Evolutionary conservation across 2,329 filamentous ascomycete genomes (phyloP).

Genomic region (Fulvia fulva): DNA sequence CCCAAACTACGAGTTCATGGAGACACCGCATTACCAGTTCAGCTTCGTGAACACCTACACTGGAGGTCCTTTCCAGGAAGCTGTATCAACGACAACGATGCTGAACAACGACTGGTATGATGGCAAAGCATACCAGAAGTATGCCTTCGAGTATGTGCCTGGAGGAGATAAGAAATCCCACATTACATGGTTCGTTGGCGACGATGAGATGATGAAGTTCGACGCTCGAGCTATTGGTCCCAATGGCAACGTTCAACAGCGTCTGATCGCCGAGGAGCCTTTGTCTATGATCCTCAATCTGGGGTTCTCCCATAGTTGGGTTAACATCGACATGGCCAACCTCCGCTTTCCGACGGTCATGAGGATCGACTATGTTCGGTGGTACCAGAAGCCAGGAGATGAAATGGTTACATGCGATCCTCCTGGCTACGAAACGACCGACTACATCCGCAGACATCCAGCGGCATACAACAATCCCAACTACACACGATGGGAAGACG

Average conservation of each 20-base stretch:
- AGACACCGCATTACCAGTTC: slow-evolving; percentile 47
- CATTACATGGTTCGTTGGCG: slow-evolving; percentile 53
- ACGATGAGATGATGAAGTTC: slow-evolving; percentile 49
- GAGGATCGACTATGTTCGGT: slow-evolving; percentile 53
- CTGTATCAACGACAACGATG: slow-evolving; percentile 52
- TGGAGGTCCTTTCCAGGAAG: slow-evolving; percentile 54
- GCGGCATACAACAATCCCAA: slow-evolving; percentile 50
- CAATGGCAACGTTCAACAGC: slow-evolving; percentile 51
- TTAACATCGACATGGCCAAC: slow-evolving; percentile 42
- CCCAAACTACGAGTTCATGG: slow-evolving; percentile 51
- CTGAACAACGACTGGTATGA: slow-evolving; percentile 56
- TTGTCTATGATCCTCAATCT: slow-evolving; percentile 54
- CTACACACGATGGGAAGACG: slow-evolving; percentile 44
- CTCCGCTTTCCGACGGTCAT: slow-evolving; percentile 51
- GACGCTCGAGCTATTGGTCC: slow-evolving; percentile 50
- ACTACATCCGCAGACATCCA: slow-evolving; percentile 48
- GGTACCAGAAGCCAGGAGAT: slow-evolving; percentile 49
- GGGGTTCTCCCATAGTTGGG: slow-evolving; percentile 50
- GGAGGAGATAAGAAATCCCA: slow-evolving; percentile 44
- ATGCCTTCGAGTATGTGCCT: slow-evolving; percentile 53
- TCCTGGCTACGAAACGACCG: slow-evolving; percentile 49
- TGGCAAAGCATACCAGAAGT: slow-evolving; percentile 51
- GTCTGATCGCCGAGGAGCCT: slow-evolving; percentile 50
- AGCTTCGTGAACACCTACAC: slow-evolving; percentile 50
- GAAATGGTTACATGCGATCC: slow-evolving; percentile 53